Percentiles rank a stretch among this genome's conserved stretches.
Evolutionary conservation across 73 alveolate species (phyloP).

Genomic region (Breviolum minutum): DNA sequence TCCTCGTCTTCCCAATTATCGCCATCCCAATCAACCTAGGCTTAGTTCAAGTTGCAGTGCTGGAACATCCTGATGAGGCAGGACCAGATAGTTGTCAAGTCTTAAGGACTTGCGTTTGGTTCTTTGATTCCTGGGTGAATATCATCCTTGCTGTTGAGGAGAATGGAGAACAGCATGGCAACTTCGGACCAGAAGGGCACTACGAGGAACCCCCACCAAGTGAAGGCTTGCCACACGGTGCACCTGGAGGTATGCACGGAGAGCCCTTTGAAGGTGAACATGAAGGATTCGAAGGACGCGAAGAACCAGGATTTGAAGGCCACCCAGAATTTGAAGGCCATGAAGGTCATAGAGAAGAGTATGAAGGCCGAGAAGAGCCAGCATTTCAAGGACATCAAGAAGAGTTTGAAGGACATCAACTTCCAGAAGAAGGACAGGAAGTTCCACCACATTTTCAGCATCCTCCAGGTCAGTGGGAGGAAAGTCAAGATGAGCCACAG

Average conservation of each 20-base stretch:
- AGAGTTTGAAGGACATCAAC: neutral
- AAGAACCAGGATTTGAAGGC: neutral
- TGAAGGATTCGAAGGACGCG: conserved; percentile 1
- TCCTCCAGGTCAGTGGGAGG: conserved; percentile 16
- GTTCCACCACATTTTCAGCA: neutral
- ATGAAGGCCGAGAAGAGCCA: neutral
- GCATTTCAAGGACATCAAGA: neutral
- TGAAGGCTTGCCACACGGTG: too few species aligned
- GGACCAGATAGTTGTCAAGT: too few species aligned
- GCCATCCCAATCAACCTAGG: neutral
- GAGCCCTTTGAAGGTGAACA: neutral
- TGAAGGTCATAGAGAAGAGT: neutral
- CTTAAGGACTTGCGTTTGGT: too few species aligned
- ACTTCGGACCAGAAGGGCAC: too few species aligned
- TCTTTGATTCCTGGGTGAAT: too few species aligned
- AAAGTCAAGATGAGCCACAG: neutral
- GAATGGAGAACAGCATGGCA: too few species aligned
- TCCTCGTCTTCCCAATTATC: too few species aligned
- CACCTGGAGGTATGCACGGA: too few species aligned
- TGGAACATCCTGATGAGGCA: conserved; percentile 1
- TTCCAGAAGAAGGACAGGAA: neutral
- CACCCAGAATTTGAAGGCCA: neutral
- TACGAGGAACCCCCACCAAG: too few species aligned
- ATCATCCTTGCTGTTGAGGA: too few species aligned
- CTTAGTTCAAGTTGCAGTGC: conserved; percentile 21